Percentiles rank a stretch among this genome's conserved stretches.
phyloP scores from a whole-genome alignment of 768 basidiomycete genomes.

The Porphyrellus cyaneotinctus region DNA sequence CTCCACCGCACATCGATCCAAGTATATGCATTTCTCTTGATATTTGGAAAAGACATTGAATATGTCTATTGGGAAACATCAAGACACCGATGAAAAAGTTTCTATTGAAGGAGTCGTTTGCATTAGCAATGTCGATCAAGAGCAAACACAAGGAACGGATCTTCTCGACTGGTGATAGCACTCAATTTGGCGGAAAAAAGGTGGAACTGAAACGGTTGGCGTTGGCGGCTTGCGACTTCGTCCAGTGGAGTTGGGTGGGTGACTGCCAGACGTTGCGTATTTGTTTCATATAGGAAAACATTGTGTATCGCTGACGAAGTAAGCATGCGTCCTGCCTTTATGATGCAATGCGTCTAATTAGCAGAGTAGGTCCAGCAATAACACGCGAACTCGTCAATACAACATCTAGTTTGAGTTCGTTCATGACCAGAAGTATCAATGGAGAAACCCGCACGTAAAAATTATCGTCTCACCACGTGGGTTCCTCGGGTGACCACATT shows the following conservation, averaged over 20 bases:
- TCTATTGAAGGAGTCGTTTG: constrained; percentile 17
- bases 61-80: constrained; percentile 6
- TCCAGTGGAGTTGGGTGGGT: too few relatives aligned
- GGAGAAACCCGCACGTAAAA: neutral
- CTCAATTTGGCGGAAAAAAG: constrained; percentile 14
- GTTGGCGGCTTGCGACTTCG: neutral
- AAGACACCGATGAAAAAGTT: constrained; percentile 22
- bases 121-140: constrained; percentile 18
- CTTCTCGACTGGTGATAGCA: constrained; percentile 15
- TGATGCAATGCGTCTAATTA: constrained; percentile 6
- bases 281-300: too few relatives aligned
- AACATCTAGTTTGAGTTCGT: constrained; percentile 70
- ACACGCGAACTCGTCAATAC: constrained; percentile 65
- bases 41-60: neutral
- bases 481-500: constrained; percentile 84
- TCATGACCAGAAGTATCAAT: constrained; percentile 48
- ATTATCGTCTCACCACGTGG: constrained; percentile 66
- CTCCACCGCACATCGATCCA: constrained; percentile 4
- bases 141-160: constrained; percentile 24
- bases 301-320: too few relatives aligned
- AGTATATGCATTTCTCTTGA: constrained; percentile 5
- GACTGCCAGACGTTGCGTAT: too few relatives aligned
- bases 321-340: too few relatives aligned
- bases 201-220: neutral
- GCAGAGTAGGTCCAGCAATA: neutral